phyloP scores from a whole-genome alignment of 2,329 filamentous ascomycete species.

The Colletotrichum gloeosporioides region DNA sequence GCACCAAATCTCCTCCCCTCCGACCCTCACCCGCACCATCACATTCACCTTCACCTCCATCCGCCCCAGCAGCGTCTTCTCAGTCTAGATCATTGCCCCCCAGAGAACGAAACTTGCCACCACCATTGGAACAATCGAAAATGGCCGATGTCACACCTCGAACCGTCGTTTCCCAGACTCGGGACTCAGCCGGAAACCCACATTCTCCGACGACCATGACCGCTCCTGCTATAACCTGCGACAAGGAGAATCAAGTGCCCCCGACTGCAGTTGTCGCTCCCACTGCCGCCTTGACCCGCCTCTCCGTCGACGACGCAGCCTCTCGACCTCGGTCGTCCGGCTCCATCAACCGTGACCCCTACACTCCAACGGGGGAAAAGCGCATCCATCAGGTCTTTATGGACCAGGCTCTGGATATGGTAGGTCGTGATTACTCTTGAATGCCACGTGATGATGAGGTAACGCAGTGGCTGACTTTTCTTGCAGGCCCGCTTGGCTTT shows the following conservation, averaged over 20 bases:
- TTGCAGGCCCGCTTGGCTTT: slow-evolving; percentile 83
- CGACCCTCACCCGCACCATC: background rate
- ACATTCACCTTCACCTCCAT: background rate
- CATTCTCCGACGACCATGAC: background rate
- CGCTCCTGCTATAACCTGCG: background rate
- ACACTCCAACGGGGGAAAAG: slow-evolving; percentile 33
- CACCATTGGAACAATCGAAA: background rate
- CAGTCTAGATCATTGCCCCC: background rate
- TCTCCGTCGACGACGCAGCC: slow-evolving; percentile 22
- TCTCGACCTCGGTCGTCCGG: background rate
- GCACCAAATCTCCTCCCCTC: background rate
- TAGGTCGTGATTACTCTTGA: slow-evolving; percentile 43
- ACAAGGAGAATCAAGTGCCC: slow-evolving; percentile 37
- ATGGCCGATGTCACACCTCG: slow-evolving; percentile 24
- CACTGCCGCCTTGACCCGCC: slow-evolving; percentile 20
- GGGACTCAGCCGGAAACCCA: background rate
- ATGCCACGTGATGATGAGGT: background rate
- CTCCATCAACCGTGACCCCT: background rate
- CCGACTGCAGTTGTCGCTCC: background rate
- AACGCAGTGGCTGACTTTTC: background rate
- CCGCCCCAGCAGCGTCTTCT: background rate
- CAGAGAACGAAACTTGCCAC: background rate
- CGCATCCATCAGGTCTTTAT: slow-evolving; percentile 69
- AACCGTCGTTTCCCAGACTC: background rate
- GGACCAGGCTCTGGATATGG: slow-evolving; percentile 86